A percentile compares a stretch with the other conserved stretches of the same genome.
Evolutionary conservation across 768 basidiomycete species (phyloP).

Genomic region (Boletellus sp.): DNA sequence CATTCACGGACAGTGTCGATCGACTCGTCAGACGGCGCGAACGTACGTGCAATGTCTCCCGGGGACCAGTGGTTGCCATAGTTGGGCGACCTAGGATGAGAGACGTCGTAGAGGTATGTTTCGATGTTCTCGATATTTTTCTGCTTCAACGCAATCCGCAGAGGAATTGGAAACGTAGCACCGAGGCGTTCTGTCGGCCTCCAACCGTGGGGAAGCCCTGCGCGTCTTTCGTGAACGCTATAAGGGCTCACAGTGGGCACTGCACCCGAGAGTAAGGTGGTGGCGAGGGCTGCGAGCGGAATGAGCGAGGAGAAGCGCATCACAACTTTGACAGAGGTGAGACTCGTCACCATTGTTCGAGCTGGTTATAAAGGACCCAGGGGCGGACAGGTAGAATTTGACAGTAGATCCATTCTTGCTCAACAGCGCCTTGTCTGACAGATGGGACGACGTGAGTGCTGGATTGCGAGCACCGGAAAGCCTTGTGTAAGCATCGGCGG

Average conservation of each 20-base stretch:
- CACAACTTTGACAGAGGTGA: too few species aligned
- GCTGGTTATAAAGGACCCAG: too few species aligned
- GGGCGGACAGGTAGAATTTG: too few species aligned
- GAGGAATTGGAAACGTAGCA: conserved; percentile 25
- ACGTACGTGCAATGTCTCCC: conserved; percentile 21
- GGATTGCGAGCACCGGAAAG: too few species aligned
- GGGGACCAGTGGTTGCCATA: conserved; percentile 32
- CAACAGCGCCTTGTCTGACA: too few species aligned
- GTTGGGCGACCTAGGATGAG: conserved; percentile 30
- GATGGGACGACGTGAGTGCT: too few species aligned
- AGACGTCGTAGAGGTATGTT: conserved; percentile 24
- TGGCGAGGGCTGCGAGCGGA: conserved; percentile 1
- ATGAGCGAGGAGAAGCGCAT: conserved; percentile 14
- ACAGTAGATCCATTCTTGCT: too few species aligned
- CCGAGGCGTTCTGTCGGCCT: conserved; percentile 33
- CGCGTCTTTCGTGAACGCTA: conserved; percentile 40
- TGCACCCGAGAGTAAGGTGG: conserved; percentile 17
- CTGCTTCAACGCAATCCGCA: conserved; percentile 33
- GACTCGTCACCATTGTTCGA: too few species aligned
- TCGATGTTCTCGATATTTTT: conserved; percentile 25
- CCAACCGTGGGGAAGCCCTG: conserved; percentile 36
- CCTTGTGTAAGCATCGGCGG: too few species aligned
- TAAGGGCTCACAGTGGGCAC: conserved; percentile 13
- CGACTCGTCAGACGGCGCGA: conserved; percentile 24
- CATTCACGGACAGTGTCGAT: conserved; percentile 24